phyloP scores from a whole-genome alignment of 176 grass and related monocot species.

The Metroxylon sagu region DNA sequence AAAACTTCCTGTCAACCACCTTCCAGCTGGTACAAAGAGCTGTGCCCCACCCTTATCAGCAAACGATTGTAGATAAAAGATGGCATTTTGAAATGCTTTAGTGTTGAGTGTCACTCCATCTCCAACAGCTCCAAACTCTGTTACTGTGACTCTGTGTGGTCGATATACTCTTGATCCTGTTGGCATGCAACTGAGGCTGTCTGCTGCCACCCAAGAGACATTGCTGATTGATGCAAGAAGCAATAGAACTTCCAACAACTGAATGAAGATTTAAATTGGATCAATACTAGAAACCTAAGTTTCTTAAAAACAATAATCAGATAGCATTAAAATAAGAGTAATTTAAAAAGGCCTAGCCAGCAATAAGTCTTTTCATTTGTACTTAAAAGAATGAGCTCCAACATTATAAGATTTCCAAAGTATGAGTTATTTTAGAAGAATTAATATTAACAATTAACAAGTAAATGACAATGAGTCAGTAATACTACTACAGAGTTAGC shows the following conservation, averaged over 20 bases:
- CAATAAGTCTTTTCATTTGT: too few relatives aligned
- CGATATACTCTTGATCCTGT: slow-evolving; percentile 61
- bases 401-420: too few relatives aligned
- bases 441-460: too few relatives aligned
- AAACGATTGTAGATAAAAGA: slow-evolving; percentile 97
- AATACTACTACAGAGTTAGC: too few relatives aligned
- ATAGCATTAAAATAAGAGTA: too few relatives aligned
- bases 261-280: slow-evolving; percentile 15
- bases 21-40: slow-evolving; percentile 90
- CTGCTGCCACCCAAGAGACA: slow-evolving; percentile 26
- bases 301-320: too few relatives aligned
- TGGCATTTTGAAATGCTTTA: slow-evolving; percentile 95
- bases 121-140: slow-evolving; percentile 86
- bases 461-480: too few relatives aligned
- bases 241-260: slow-evolving; percentile 43
- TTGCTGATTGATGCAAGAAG: slow-evolving; percentile 33
- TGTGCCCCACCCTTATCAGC: slow-evolving; percentile 88
- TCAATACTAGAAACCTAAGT: too few relatives aligned
- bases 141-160: slow-evolving; percentile 89
- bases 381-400: too few relatives aligned
- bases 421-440: too few relatives aligned
- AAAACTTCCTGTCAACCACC: slow-evolving; percentile 96
- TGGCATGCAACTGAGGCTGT: slow-evolving; percentile 45
- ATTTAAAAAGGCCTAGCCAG: too few relatives aligned
- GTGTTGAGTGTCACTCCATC: slow-evolving; percentile 85